Base-by-base conservation (phyloP, 2,329 filamentous ascomycete genomes). In the Clonostachys byssicola region DNA sequence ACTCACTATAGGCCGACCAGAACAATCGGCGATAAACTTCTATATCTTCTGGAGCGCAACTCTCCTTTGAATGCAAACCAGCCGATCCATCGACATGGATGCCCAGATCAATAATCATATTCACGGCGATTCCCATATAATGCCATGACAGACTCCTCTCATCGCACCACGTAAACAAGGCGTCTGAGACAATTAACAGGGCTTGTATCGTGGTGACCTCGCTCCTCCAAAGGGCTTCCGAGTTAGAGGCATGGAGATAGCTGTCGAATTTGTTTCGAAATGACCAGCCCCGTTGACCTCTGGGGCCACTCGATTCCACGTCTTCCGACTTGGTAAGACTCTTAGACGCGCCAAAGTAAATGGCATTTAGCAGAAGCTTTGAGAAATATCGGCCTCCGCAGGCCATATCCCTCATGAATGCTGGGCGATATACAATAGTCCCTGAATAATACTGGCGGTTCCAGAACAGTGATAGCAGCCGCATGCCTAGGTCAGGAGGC, bases 101-200 rank as follows among this genome's bases (percentile, higher is more conserved):
- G 0, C 76, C 72, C 6, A 82, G 56, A 53, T 83, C 79, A 44
- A 74, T 70, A 23, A 81, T 62, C 61, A 82, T 74, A 10, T 76
- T 68, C 48, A 81, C 78, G 0, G 79, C 78, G 51, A 77, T 69
- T 2, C 78, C 79, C 45, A 75, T 71, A 49, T 82, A 83, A 5
- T 81, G 53, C 80, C 80, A 84, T 3, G 78, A 73, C 6, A 70
- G 68, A 48, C 74, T 78, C 33, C 70, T 62, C 52, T 79, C 71
- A 44, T 74, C 72, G n/a, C 72, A 67, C 3, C 72, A 59, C 0
- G 76, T 67, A 50, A 80, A 78, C 0, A 80, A 56, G 0, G 74
- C 72, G 41, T 71, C 73, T 0, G 71, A 70, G 68, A 80, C 75
- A 1, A 78, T 62, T 0, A 81, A 60, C 30, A 81, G 53, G 0